Percentiles rank a stretch among this genome's conserved stretches.
Evolutionary conservation across 768 basidiomycete species (phyloP).

Genomic region (Auricularia sp.): DNA sequence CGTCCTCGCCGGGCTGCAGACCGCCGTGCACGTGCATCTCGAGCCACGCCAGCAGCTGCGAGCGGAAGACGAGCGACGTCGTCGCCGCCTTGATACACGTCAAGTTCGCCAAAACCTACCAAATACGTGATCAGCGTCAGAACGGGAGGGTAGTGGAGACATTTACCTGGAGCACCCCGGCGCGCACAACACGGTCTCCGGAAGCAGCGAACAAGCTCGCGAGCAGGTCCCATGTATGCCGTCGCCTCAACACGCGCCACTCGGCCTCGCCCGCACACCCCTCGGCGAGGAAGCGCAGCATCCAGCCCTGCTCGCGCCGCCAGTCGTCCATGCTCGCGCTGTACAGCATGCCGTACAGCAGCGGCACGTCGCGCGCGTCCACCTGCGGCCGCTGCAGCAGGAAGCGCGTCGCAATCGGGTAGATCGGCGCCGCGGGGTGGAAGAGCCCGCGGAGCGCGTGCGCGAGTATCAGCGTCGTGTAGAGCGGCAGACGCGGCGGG

Average conservation of each 20-base stretch:
- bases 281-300: conserved; percentile 71
- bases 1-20: conserved; percentile 12
- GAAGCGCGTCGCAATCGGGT: conserved; percentile 78
- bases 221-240: conserved; percentile 84
- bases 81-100: conserved; percentile 62
- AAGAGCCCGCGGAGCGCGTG: conserved; percentile 78
- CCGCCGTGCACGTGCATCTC: conserved; percentile 50
- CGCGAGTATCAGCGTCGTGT: conserved; percentile 69
- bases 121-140: background rate
- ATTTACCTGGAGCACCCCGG: conserved; percentile 55
- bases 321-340: conserved; percentile 59
- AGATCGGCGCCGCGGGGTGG: conserved; percentile 81
- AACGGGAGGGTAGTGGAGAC: background rate
- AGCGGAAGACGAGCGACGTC: conserved; percentile 60
- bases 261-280: conserved; percentile 68
- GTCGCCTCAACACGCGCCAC: conserved; percentile 68
- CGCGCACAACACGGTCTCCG: conserved; percentile 41
- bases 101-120: conserved; percentile 66
- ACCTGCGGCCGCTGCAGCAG: conserved; percentile 80
- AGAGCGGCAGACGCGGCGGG: conserved; percentile 58
- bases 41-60: conserved; percentile 71
- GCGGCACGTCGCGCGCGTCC: conserved; percentile 75
- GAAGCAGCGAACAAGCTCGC: conserved; percentile 66
- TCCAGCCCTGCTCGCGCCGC: conserved; percentile 87
- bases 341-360: conserved; percentile 84